Percentiles rank a stretch among this genome's conserved stretches.
These are phyloP conservation scores for Xylaria intraflava DNA, from an alignment of 495 filamentous ascomycete genomes.

Conservation along the genomic window DNA sequence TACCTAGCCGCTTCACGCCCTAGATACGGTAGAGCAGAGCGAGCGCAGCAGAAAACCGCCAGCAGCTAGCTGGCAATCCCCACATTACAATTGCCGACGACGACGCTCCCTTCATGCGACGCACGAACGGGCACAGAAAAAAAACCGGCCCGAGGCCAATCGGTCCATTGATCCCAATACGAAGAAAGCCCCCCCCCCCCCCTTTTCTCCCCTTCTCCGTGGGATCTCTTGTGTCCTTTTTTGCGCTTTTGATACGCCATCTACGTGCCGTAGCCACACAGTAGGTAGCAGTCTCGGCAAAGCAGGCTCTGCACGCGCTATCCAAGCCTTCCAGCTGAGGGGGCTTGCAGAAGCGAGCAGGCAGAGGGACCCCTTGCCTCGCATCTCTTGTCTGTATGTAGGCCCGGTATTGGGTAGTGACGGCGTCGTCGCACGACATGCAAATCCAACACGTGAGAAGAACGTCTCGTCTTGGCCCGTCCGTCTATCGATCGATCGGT, in stretches of 20 bases:
- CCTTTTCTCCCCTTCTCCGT: too few relatives aligned
- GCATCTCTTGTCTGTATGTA: neutral
- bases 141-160: too few relatives aligned
- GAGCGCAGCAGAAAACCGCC: too few relatives aligned
- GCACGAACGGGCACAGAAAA: too few relatives aligned
- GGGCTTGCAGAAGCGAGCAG: neutral
- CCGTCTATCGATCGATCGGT: neutral
- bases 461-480: neutral
- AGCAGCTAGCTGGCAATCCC: too few relatives aligned
- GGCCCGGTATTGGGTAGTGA: neutral
- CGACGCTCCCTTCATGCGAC: too few relatives aligned
- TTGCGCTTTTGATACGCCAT: constrained; percentile 2
- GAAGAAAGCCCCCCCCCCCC: too few relatives aligned
- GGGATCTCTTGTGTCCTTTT: too few relatives aligned
- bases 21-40: too few relatives aligned
- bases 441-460: neutral
- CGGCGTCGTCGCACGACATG: neutral
- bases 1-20: too few relatives aligned
- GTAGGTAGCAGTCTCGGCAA: constrained; percentile 6
- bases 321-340: neutral
- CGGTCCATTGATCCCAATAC: too few relatives aligned
- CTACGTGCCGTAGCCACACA: neutral
- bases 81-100: too few relatives aligned
- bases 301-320: neutral
- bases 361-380: neutral